Percentiles rank a stretch among this genome's conserved stretches.
These are phyloP conservation scores for Penicillium sp. DNA, from an alignment of 2,329 filamentous ascomycete genomes.

Conservation along the genomic window DNA sequence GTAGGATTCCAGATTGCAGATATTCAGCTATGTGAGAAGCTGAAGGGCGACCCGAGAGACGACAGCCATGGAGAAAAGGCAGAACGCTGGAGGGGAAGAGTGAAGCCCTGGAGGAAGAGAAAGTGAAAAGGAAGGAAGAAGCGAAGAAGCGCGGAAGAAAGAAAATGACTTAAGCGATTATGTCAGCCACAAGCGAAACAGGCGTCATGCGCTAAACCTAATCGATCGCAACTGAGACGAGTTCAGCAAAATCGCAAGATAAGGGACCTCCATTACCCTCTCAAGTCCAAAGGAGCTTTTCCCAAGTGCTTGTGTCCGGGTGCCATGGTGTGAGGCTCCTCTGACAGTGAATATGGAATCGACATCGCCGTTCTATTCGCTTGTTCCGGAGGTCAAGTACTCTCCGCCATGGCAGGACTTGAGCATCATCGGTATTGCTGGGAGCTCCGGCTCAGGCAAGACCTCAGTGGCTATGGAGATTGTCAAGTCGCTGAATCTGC, in stretches of 20 bases:
- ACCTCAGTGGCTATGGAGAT: constrained; percentile 92
- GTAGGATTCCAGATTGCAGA: constrained; percentile 19
- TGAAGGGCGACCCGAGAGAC: constrained; percentile 37
- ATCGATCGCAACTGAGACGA: constrained; percentile 25
- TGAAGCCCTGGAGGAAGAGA: constrained; percentile 25
- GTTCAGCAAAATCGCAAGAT: constrained; percentile 12
- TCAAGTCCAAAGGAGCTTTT: not conserved
- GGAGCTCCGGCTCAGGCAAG: constrained; percentile 93
- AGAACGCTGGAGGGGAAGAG: constrained; percentile 29
- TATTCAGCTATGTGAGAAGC: constrained; percentile 37
- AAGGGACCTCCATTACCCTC: not conserved
- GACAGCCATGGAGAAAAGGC: constrained; percentile 38
- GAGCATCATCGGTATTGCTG: constrained; percentile 94
- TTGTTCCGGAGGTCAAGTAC: constrained; percentile 66
- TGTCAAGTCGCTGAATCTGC: constrained; percentile 83
- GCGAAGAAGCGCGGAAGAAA: constrained; percentile 24
- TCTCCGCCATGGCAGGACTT: constrained; percentile 94
- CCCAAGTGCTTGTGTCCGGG: not conserved
- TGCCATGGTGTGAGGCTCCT: constrained; percentile 11
- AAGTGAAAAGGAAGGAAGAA: constrained; percentile 26
- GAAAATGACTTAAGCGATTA: constrained; percentile 29
- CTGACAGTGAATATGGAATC: constrained; percentile 39
- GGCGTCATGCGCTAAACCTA: constrained; percentile 34
- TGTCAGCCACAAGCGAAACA: constrained; percentile 38
- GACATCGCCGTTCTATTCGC: constrained; percentile 42